Conservation (phyloP, 177 flowering plant genomes). For the Telopea speciosissima region DNA sequence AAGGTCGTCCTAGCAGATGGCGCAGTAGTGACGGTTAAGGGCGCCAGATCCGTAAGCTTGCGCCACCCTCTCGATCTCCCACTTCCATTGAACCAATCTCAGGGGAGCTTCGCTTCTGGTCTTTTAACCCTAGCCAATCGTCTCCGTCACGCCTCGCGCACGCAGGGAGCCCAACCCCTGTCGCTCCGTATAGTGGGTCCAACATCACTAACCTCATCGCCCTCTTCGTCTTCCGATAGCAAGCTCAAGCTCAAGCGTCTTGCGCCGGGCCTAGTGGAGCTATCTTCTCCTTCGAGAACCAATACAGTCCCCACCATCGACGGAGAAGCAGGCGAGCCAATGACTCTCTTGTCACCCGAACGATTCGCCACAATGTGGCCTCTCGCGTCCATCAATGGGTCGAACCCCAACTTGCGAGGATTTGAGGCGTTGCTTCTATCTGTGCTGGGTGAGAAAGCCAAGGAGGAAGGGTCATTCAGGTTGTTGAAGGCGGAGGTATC, state of each 20-base stretch:
- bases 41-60: conserved; percentile 89
- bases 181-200: conserved; percentile 89
- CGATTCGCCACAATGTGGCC: conserved; percentile 84
- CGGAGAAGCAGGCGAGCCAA: conserved; percentile 31
- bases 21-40: conserved; percentile 86
- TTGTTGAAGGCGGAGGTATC: conserved; percentile 80
- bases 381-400: conserved; percentile 59
- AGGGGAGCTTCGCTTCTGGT: conserved; percentile 62
- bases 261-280: conserved; percentile 87
- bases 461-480: conserved; percentile 58
- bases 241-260: conserved; percentile 85
- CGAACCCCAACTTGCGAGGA: conserved; percentile 63
- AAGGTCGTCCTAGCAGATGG: conserved; percentile 91
- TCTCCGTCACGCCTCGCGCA: conserved; percentile 59
- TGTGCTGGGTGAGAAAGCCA: conserved; percentile 65
- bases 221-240: conserved; percentile 39
- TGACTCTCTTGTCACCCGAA: conserved; percentile 49
- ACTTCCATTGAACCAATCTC: conserved; percentile 61
- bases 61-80: conserved; percentile 85
- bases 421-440: conserved; percentile 61
- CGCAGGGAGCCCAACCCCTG: conserved; percentile 38
- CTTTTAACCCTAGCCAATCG: conserved; percentile 69
- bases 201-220: conserved; percentile 64
- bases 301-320: conserved; percentile 27
- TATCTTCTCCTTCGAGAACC: conserved; percentile 52